Evolutionary conservation across 2,329 filamentous ascomycete genomes (phyloP), one percentile per base, ranked within the genome.

Genomic region (Grosmannia serpens): DNA sequence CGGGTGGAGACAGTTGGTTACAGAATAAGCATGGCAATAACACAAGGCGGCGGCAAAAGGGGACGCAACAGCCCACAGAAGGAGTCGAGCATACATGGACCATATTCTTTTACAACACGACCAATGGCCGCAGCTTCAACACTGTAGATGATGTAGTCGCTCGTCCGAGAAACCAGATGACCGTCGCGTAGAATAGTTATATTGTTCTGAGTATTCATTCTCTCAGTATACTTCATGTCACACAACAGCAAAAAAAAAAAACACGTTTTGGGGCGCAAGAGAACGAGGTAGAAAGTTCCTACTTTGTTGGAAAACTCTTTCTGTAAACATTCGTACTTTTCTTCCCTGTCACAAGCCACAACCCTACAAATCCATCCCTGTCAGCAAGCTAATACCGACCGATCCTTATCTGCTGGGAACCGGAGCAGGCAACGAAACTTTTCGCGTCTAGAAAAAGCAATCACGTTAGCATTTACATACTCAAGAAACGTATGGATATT

Each of bases 121-220:
- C 90, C 88, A 72, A 99, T 95, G 64, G 86, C 83, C 67, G 91
- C 90, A 8, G 94, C 94, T 74, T 97, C 92, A 73, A 99, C 94
- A 74, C 88, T 95, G 81, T 99, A 99, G 70, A 99, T 91, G 75
- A 96, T 96, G 73, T 91, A 97, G 80, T 97, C 92, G 85, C 91
- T 96, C 73, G 86, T 85, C 75, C 94, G 86, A 66, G 94, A 96
- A 67, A 99, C 94, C 71, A 92, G 82, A 76, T 97, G 91, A 67
- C 95, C 95, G 82, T 96, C 96, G 71, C 84, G 86, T 71, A 92
- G 85, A 68, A 99, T 94, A 73, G 88, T 85, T 78, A 99, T 79
- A 77, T 85, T 85, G 70, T 81, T 86, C 92, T 91, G 84, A 67
- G 71, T 60, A 69, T 65, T 49, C 49, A 24, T 58, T 44, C 41